These are phyloP conservation scores for Theobroma grandiflorum DNA, from an alignment of 441 rosid species.

Conservation along the genomic window DNA sequence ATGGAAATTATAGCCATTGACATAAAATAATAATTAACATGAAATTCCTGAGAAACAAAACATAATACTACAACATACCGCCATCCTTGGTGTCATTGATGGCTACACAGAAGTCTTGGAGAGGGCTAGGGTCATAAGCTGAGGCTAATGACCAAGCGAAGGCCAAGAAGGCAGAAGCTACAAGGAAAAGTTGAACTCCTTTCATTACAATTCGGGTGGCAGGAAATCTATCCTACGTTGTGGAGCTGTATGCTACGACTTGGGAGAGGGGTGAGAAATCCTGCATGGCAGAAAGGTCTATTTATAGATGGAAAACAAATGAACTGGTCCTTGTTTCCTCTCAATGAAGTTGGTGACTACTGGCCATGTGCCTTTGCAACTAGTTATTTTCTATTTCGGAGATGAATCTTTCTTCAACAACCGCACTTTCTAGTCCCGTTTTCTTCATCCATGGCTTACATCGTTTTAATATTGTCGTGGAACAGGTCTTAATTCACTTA, in stretches of 20 bases:
- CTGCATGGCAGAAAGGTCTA: neutral
- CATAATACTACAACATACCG: too few species aligned
- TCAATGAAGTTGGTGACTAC: too few species aligned
- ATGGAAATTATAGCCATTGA: neutral
- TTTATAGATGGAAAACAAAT: conserved; percentile 20
- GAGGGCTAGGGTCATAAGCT: conserved; percentile 33
- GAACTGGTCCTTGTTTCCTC: neutral
- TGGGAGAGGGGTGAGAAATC: conserved; percentile 5
- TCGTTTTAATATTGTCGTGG: too few species aligned
- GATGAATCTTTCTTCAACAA: too few species aligned
- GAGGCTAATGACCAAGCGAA: neutral
- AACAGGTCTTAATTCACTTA: too few species aligned
- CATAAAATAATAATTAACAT: too few species aligned
- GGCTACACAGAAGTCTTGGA: conserved; percentile 40
- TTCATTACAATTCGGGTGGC: neutral
- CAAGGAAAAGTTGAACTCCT: neutral
- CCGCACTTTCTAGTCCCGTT: too few species aligned
- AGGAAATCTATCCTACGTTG: neutral
- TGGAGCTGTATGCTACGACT: neutral
- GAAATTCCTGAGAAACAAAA: too few species aligned
- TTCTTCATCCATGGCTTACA: too few species aligned
- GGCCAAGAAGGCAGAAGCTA: conserved; percentile 20
- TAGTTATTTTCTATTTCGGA: too few species aligned
- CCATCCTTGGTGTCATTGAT: conserved; percentile 20
- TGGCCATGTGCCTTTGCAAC: too few species aligned